phyloP scores from a whole-genome alignment of 805 yeast species.

The Torulaspora indica region DNA sequence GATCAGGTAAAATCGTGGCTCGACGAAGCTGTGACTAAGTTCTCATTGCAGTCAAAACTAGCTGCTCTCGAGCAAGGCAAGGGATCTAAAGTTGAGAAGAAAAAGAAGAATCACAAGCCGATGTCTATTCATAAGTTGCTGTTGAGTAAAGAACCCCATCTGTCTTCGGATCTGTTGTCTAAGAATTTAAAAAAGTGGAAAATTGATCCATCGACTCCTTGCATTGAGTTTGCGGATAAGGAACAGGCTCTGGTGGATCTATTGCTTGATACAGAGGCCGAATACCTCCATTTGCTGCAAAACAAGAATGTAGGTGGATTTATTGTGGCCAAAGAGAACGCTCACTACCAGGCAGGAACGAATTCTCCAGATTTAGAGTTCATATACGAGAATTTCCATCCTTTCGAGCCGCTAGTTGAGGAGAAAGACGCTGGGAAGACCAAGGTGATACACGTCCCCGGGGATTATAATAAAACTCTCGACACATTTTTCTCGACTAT shows the following conservation, averaged over 20 bases:
- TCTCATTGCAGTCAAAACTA: constrained; percentile 11
- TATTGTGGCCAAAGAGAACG: constrained; percentile 59
- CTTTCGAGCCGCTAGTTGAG: constrained; percentile 51
- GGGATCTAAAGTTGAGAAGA: constrained; percentile 1
- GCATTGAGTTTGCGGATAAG: constrained; percentile 31
- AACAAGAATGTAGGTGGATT: constrained; percentile 48
- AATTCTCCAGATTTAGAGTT: constrained; percentile 43
- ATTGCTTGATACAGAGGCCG: constrained; percentile 45
- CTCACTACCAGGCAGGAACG: constrained; percentile 41
- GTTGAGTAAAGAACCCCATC: constrained; percentile 62
- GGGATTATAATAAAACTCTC: constrained; percentile 69
- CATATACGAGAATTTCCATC: constrained; percentile 64
- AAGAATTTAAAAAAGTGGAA: constrained; percentile 46
- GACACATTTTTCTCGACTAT: constrained; percentile 81
- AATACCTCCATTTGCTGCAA: constrained; percentile 39
- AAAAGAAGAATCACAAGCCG: constrained; percentile 42
- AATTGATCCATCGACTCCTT: constrained; percentile 44
- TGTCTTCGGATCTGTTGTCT: constrained; percentile 74
- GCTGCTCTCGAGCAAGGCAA: constrained; percentile 3
- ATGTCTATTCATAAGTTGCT: constrained; percentile 65
- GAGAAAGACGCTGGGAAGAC: constrained; percentile 30
- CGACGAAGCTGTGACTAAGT: constrained; percentile 17
- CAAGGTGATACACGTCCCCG: constrained; percentile 45
- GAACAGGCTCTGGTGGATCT: constrained; percentile 39
- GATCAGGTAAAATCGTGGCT: constrained; percentile 32